A percentile compares a stretch with the other conserved stretches of the same genome.
Evolutionary conservation across 768 basidiomycete genomes (phyloP).

Genomic region (Amanita pallidorosea): DNA sequence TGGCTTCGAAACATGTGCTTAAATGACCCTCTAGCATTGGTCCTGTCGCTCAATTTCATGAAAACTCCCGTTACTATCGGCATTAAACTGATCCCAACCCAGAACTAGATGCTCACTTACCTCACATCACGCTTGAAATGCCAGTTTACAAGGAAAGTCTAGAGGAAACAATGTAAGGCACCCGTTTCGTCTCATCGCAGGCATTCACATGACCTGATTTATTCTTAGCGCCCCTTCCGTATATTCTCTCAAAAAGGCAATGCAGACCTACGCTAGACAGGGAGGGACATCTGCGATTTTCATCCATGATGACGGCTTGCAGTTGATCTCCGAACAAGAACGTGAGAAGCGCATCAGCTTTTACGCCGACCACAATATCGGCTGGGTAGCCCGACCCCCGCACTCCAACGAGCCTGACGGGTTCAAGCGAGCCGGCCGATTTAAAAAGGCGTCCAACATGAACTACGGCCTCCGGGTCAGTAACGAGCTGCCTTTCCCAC

Average conservation of each 20-base stretch:
- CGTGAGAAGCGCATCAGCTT: conserved; percentile 57
- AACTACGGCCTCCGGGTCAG: conserved; percentile 55
- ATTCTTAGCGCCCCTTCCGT: conserved; percentile 57
- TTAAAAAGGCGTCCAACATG: conserved; percentile 91
- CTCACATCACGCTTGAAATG: conserved; percentile 72
- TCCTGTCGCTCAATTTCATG: conserved; percentile 76
- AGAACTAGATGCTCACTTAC: conserved; percentile 52
- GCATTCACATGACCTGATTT: conserved; percentile 2
- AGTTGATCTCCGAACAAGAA: conserved; percentile 51
- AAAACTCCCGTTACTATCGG: conserved; percentile 83
- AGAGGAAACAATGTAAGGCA: conserved; percentile 68
- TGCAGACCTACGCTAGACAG: conserved; percentile 89
- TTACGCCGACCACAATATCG: conserved; percentile 70
- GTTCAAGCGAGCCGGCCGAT: conserved; percentile 74
- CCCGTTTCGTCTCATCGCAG: not conserved
- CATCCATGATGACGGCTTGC: conserved; percentile 78
- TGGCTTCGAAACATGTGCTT: conserved; percentile 43
- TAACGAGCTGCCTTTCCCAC: not conserved
- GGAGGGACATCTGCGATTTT: conserved; percentile 75
- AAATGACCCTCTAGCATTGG: conserved; percentile 56
- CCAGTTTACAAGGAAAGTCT: conserved; percentile 86
- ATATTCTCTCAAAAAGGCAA: conserved; percentile 70
- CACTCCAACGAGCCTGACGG: conserved; percentile 54
- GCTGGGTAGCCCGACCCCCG: conserved; percentile 74
- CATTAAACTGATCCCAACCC: conserved; percentile 43